Evolutionary conservation across 2,329 filamentous ascomycete species (phyloP).

Genomic region (Alternaria sp.): DNA sequence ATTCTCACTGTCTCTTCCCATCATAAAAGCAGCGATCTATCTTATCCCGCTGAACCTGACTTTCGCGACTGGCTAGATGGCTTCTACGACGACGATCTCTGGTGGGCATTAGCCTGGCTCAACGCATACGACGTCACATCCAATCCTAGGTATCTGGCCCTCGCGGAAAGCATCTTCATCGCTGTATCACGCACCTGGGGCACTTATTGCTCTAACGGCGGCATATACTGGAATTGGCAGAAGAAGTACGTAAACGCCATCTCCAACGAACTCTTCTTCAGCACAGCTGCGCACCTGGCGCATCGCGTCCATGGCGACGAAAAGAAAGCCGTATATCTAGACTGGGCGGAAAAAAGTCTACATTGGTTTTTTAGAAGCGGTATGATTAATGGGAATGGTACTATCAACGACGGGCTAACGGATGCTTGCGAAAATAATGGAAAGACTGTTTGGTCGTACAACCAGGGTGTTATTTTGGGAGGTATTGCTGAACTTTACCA

Average conservation of each 20-base stretch:
- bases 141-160: constrained; percentile 55
- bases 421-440: constrained; percentile 63
- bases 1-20: constrained; percentile 6
- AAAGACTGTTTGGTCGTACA: constrained; percentile 61
- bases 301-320: constrained; percentile 53
- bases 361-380: constrained; percentile 61
- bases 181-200: constrained; percentile 53
- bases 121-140: constrained; percentile 63
- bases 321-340: constrained; percentile 53
- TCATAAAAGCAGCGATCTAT: constrained; percentile 15
- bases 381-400: constrained; percentile 58
- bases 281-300: constrained; percentile 64
- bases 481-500: constrained; percentile 64
- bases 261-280: constrained; percentile 65
- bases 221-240: constrained; percentile 60
- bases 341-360: constrained; percentile 60
- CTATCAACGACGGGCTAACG: constrained; percentile 64
- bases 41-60: constrained; percentile 20
- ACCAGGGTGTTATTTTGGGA: constrained; percentile 69
- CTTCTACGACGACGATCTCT: constrained; percentile 63
- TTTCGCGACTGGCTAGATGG: constrained; percentile 52
- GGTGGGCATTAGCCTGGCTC: constrained; percentile 63
- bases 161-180: constrained; percentile 61
- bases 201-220: constrained; percentile 56
- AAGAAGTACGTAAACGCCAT: constrained; percentile 62